Percentiles rank a stretch among this genome's conserved stretches.
phyloP scores from a whole-genome alignment of 192 early-diverging fungal genomes.

The Backusella australiensis region DNA sequence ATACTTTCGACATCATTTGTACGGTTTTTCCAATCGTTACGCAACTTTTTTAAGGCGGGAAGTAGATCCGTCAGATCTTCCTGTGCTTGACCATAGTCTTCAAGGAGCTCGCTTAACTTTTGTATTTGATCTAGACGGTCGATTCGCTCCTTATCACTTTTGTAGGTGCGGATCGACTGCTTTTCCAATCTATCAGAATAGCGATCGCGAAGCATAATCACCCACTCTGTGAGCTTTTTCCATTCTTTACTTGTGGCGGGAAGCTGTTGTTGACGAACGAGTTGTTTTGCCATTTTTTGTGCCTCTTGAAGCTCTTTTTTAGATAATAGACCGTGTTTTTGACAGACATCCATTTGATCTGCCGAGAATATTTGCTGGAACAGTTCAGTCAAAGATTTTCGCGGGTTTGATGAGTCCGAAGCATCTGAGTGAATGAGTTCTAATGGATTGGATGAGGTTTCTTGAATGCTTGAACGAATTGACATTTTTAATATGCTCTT shows the following conservation, averaged over 20 bases:
- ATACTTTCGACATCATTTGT: constrained; percentile 15
- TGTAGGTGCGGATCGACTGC: not conserved
- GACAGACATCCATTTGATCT: constrained; percentile 15
- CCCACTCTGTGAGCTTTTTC: constrained; percentile 4
- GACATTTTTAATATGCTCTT: not conserved
- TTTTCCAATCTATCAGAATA: constrained; percentile 10
- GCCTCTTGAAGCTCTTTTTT: constrained; percentile 10
- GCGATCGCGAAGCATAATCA: constrained; percentile 11
- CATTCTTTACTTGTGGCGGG: constrained; percentile 2
- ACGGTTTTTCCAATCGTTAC: constrained; percentile 12
- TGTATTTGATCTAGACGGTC: constrained; percentile 2
- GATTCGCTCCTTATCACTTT: not conserved
- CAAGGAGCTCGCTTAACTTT: not conserved
- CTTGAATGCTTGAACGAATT: not conserved
- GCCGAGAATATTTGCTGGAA: constrained; percentile 12
- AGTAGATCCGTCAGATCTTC: constrained; percentile 9
- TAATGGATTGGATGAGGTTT: not conserved
- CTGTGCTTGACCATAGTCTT: constrained; percentile 13
- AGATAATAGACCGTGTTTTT: not conserved
- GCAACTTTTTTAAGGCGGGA: constrained; percentile 2
- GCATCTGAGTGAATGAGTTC: not conserved
- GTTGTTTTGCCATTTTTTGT: not conserved
- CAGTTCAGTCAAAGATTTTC: not conserved
- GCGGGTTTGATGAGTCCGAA: not conserved
- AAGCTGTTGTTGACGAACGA: not conserved